Evolutionary conservation across 2,329 filamentous ascomycete species (phyloP).

Genomic region (Xylaria sp.): DNA sequence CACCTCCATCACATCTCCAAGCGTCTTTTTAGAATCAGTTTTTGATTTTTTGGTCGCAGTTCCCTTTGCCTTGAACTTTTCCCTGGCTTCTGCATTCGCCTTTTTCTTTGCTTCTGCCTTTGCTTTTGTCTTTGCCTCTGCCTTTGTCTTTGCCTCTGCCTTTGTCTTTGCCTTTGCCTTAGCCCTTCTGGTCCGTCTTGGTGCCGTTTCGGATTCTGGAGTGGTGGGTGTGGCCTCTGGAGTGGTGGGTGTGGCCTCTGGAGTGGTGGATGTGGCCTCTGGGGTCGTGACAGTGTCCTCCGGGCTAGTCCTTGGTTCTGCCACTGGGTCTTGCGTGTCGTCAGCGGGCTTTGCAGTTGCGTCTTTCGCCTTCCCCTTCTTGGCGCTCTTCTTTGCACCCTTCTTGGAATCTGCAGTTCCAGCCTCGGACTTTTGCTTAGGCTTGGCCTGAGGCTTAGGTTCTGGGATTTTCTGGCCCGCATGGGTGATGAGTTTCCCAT

Average conservation of each 20-base stretch:
- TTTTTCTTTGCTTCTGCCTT: too few relatives aligned
- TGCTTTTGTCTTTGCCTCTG: too few relatives aligned
- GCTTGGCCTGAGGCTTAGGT: neutral
- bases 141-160: too few relatives aligned
- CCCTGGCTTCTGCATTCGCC: too few relatives aligned
- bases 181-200: neutral
- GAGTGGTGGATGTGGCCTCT: neutral
- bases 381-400: neutral
- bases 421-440: neutral
- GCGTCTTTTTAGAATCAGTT: neutral
- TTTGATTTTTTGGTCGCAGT: neutral
- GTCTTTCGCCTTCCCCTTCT: neutral
- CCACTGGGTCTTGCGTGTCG: too few relatives aligned
- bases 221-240: neutral
- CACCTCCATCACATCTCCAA: neutral
- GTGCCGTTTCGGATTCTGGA: neutral
- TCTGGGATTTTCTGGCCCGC: neutral
- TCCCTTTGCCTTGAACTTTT: too few relatives aligned
- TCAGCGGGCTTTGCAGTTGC: neutral
- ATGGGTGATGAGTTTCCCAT: slow-evolving; percentile 11
- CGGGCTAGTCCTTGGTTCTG: too few relatives aligned
- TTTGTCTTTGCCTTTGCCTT: too few relatives aligned
- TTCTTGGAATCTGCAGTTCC: neutral
- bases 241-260: neutral
- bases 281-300: neutral